phyloP scores from a whole-genome alignment of 805 yeast species.

The Kuraishia floccosa region DNA sequence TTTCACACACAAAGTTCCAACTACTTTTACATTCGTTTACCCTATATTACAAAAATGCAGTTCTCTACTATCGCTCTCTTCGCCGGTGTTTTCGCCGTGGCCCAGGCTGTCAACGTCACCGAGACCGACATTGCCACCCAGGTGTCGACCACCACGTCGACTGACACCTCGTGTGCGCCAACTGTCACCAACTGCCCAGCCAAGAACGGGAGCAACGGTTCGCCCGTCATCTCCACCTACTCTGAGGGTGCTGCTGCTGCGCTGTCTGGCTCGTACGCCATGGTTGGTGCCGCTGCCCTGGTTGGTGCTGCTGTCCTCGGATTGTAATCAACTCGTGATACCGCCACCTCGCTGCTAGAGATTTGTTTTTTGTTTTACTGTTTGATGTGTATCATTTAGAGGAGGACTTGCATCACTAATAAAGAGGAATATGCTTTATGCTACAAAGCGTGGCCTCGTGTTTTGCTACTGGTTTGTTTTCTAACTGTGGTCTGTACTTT shows the following conservation, averaged over 20 bases:
- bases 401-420: no score
- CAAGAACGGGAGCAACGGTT: conserved; percentile 8
- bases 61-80: conserved; percentile 3
- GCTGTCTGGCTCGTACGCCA: conserved; percentile 7
- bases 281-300: conserved; percentile 10
- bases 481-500: no score
- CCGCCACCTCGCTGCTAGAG: background rate
- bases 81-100: conserved; percentile 16
- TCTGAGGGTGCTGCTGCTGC: conserved; percentile 6
- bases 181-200: conserved; percentile 35
- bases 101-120: conserved; percentile 16
- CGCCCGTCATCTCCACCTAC: conserved; percentile 6
- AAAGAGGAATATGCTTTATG: no score
- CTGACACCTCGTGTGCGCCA: conserved; percentile 34
- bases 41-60: conserved; percentile 4
- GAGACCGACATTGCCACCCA: conserved; percentile 20
- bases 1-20: conserved; percentile 1
- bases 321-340: background rate
- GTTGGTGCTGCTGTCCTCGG: conserved; percentile 8
- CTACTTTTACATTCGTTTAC: conserved; percentile 4
- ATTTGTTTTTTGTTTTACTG: background rate
- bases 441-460: no score
- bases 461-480: no score
- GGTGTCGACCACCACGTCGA: conserved; percentile 25
- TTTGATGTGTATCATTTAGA: no score